phyloP scores from a whole-genome alignment of 2,329 filamentous ascomycete genomes.

The Byssochlamys sp. region DNA sequence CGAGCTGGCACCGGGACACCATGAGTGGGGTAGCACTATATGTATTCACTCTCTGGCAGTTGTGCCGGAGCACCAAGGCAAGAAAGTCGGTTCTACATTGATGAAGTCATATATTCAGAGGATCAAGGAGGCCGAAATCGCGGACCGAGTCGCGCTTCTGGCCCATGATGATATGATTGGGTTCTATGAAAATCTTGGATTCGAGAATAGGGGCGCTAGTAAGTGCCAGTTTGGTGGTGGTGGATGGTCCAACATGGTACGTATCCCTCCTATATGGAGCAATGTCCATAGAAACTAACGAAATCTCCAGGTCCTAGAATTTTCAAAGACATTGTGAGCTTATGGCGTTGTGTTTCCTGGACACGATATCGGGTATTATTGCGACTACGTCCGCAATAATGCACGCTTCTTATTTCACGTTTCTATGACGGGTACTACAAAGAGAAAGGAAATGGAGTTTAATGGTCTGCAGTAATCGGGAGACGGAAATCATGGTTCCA shows the following conservation, averaged over 20 bases:
- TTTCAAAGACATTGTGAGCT: neutral
- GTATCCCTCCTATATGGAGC: conserved; percentile 9
- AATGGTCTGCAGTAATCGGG: neutral
- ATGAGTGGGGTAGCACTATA: conserved; percentile 63
- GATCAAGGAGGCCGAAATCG: conserved; percentile 60
- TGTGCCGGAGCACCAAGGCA: conserved; percentile 62
- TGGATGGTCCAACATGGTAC: conserved; percentile 73
- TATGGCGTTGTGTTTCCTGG: neutral
- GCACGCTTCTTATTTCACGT: neutral
- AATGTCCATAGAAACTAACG: neutral
- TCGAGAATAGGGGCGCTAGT: conserved; percentile 59
- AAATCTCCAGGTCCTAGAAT: neutral
- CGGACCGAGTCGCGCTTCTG: conserved; percentile 64
- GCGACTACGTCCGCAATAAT: neutral
- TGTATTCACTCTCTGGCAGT: conserved; percentile 77
- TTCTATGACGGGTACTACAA: neutral
- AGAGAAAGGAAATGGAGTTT: neutral
- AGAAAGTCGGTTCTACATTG: conserved; percentile 63
- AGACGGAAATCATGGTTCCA: neutral
- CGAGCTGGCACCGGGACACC: conserved; percentile 52
- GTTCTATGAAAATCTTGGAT: conserved; percentile 71
- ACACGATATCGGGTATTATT: neutral
- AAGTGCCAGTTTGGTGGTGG: conserved; percentile 65
- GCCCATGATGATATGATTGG: conserved; percentile 62
- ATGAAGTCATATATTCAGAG: conserved; percentile 69